These are phyloP conservation scores for Corrigiola litoralis DNA, from an alignment of 179 eudicot genomes.

Conservation along the genomic window DNA sequence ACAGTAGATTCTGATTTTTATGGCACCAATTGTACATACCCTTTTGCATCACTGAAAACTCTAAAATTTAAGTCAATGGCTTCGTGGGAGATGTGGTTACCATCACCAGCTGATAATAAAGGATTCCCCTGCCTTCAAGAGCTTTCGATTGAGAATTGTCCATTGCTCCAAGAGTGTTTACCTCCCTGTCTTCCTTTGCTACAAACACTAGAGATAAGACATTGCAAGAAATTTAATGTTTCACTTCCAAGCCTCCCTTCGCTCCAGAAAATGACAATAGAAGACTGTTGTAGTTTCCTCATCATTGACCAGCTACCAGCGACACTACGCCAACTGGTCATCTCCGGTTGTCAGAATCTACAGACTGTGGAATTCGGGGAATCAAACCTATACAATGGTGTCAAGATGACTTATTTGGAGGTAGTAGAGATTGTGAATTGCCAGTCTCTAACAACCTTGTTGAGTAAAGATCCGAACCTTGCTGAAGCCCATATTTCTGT, in stretches of 20 bases:
- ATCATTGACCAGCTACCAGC: background rate
- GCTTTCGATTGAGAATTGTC: slow-evolving; percentile 1
- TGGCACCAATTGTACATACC: background rate
- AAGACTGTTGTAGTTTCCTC: background rate
- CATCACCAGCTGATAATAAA: background rate
- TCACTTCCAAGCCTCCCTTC: slow-evolving; percentile 6
- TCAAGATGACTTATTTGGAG: background rate
- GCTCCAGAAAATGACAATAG: background rate
- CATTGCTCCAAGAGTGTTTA: slow-evolving; percentile 1
- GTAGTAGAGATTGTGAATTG: slow-evolving; percentile 2
- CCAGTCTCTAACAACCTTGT: background rate
- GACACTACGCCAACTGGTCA: background rate
- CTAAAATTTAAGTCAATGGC: background rate
- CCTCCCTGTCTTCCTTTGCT: slow-evolving; percentile 1
- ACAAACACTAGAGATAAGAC: background rate
- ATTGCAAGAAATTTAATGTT: background rate
- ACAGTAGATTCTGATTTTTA: background rate
- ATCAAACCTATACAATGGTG: background rate
- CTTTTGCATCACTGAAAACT: slow-evolving; percentile 8
- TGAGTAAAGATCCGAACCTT: background rate
- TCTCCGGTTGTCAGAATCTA: background rate
- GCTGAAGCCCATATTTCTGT: background rate
- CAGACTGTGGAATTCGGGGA: background rate
- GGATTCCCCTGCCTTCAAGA: slow-evolving; percentile 8
- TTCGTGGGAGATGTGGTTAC: slow-evolving; percentile 10